Evolutionary conservation across 78 protist genomes (phyloP).

Genomic region (Dictyostelium firmibasis): DNA sequence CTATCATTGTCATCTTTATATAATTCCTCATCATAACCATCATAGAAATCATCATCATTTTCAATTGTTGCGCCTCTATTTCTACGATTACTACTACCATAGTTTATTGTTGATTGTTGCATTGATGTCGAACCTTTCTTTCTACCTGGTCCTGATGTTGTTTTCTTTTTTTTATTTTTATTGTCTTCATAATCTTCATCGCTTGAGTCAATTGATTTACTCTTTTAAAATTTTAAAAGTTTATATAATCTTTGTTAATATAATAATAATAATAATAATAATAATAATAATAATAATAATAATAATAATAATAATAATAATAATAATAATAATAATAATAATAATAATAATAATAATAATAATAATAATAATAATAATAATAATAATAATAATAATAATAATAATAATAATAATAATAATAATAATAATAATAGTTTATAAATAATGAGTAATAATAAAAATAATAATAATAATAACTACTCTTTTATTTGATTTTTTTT

Average conservation of each 20-base stretch:
- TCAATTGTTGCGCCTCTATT: neutral
- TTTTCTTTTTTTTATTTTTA: neutral
- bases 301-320: no score
- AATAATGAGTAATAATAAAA: neutral
- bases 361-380: neutral
- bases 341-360: no score
- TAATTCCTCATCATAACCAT: slow-evolving; percentile 57
- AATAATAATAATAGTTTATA: neutral
- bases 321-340: no score
- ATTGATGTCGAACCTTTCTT: slow-evolving; percentile 13
- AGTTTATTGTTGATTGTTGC: neutral
- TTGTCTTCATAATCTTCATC: slow-evolving; percentile 9
- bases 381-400: neutral
- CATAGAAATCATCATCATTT: slow-evolving; percentile 12
- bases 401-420: neutral
- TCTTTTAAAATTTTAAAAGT: neutral
- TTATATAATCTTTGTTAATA: no score
- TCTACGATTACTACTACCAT: neutral
- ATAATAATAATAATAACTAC: neutral
- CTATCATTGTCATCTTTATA: slow-evolving; percentile 71
- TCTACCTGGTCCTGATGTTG: slow-evolving; percentile 13
- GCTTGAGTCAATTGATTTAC: neutral
- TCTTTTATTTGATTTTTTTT: slow-evolving; percentile 37
- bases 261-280: no score
- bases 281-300: no score